Conservation (phyloP, 2,329 filamentous ascomycete species). For the Rutstroemia sp. region DNA sequence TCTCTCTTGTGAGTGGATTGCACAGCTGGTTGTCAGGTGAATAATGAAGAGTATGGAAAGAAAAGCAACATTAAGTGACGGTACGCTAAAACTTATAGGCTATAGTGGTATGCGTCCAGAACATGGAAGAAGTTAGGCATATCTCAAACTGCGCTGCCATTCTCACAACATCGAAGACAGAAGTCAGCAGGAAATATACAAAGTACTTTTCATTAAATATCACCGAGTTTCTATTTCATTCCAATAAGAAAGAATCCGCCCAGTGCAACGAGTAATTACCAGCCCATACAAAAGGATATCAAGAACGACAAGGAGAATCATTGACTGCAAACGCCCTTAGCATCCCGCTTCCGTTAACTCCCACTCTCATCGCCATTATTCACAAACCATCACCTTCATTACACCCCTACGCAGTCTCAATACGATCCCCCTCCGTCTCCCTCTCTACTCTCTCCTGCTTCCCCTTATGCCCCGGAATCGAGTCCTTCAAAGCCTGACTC, state of each 20-base stretch:
- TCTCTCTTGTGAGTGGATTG: background rate
- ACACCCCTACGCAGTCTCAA: background rate
- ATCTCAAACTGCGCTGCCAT: too few relatives aligned
- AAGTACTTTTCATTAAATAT: too few relatives aligned
- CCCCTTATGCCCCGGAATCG: constrained; percentile 18
- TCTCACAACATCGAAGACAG: too few relatives aligned
- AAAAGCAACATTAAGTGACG: background rate
- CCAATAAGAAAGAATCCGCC: too few relatives aligned
- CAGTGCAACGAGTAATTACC: too few relatives aligned
- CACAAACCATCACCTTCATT: background rate
- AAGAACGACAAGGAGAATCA: background rate
- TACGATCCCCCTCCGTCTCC: constrained; percentile 15
- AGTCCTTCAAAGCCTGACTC: constrained; percentile 16
- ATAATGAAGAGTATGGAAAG: background rate
- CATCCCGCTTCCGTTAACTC: too few relatives aligned
- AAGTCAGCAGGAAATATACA: too few relatives aligned
- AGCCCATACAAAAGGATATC: background rate
- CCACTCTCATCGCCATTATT: background rate
- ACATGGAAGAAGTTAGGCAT: too few relatives aligned
- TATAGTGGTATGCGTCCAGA: background rate
- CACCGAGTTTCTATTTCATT: too few relatives aligned
- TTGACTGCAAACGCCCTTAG: too few relatives aligned
- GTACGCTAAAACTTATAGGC: background rate
- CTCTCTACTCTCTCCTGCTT: constrained; percentile 15
- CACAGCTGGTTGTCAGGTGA: background rate